Evolutionary conservation across 352 stramenopile genomes (phyloP).

Genomic region (Thalassiosira mediterranea): DNA sequence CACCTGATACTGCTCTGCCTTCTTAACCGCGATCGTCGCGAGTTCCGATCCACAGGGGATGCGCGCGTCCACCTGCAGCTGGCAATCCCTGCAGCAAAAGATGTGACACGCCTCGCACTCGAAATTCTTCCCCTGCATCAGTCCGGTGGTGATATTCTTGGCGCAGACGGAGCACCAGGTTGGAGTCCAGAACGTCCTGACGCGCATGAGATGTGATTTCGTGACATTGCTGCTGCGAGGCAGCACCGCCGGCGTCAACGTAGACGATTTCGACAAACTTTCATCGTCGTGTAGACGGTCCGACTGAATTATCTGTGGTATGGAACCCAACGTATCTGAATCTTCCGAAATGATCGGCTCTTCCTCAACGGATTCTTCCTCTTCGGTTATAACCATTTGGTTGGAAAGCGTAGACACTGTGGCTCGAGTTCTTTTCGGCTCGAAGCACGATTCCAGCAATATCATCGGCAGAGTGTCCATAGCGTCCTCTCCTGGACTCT

Average conservation of each 20-base stretch:
- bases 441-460: constrained; percentile 59
- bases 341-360: constrained; percentile 48
- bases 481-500: constrained; percentile 16
- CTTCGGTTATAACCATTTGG: constrained; percentile 11
- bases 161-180: constrained; percentile 66
- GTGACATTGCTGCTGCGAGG: constrained; percentile 22
- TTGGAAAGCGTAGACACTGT: constrained; percentile 18
- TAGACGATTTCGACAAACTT: too few relatives aligned
- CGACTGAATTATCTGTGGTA: constrained; percentile 42
- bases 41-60: constrained; percentile 75
- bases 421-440: constrained; percentile 38
- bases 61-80: constrained; percentile 73
- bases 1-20: constrained; percentile 52
- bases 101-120: constrained; percentile 79
- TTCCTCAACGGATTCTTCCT: constrained; percentile 14
- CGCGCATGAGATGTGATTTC: constrained; percentile 67
- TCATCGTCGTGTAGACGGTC: not conserved
- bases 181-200: constrained; percentile 66
- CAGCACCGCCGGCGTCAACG: constrained; percentile 45
- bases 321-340: constrained; percentile 54
- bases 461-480: constrained; percentile 37
- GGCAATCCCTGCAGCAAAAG: constrained; percentile 79
- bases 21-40: constrained; percentile 55
- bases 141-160: constrained; percentile 52
- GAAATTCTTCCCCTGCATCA: constrained; percentile 60